phyloP scores from a whole-genome alignment of 2,329 filamentous ascomycete species.

The Phialemonium atrogriseum region DNA sequence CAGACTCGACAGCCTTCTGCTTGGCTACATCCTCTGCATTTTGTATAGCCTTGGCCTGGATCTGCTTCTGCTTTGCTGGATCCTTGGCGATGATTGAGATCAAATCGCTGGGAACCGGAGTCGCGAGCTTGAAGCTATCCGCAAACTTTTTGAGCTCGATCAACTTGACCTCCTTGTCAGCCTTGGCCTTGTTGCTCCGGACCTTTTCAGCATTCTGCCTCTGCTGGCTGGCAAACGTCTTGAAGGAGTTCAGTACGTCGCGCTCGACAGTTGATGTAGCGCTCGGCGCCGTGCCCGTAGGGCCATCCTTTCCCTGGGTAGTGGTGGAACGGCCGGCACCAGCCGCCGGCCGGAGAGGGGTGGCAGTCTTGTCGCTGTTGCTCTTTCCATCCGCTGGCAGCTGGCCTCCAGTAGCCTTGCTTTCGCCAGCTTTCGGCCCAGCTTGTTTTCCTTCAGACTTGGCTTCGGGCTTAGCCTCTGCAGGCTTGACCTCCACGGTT shows the following conservation, averaged over 20 bases:
- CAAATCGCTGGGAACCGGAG: slow-evolving; percentile 82
- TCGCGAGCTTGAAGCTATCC: slow-evolving; percentile 85
- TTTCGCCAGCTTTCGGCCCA: slow-evolving; percentile 19
- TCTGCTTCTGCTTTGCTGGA: slow-evolving; percentile 82
- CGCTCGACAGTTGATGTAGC: slow-evolving; percentile 53
- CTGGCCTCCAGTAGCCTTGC: slow-evolving; percentile 18
- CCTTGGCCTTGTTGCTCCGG: slow-evolving; percentile 49
- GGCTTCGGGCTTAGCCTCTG: slow-evolving; percentile 19
- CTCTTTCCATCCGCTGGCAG: slow-evolving; percentile 13
- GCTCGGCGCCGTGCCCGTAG: slow-evolving; percentile 22
- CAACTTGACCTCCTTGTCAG: slow-evolving; percentile 84
- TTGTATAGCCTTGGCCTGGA: slow-evolving; percentile 30
- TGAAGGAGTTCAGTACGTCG: slow-evolving; percentile 56
- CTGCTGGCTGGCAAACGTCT: slow-evolving; percentile 52
- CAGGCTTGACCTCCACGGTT: slow-evolving; percentile 20
- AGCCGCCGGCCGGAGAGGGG: slow-evolving; percentile 8
- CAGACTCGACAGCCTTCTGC: slow-evolving; percentile 73
- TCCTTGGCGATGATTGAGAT: slow-evolving; percentile 96
- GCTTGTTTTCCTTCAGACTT: no score
- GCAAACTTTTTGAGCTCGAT: slow-evolving; percentile 96
- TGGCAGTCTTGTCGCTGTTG: slow-evolving; percentile 10
- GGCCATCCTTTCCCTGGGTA: slow-evolving; percentile 22
- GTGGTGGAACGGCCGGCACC: slow-evolving; percentile 28
- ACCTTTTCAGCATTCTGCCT: slow-evolving; percentile 47
- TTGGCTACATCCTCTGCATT: slow-evolving; percentile 41